These are phyloP conservation scores for Cordyceps pruinosa DNA, from an alignment of 2,329 filamentous ascomycete species.

Conservation along the genomic window DNA sequence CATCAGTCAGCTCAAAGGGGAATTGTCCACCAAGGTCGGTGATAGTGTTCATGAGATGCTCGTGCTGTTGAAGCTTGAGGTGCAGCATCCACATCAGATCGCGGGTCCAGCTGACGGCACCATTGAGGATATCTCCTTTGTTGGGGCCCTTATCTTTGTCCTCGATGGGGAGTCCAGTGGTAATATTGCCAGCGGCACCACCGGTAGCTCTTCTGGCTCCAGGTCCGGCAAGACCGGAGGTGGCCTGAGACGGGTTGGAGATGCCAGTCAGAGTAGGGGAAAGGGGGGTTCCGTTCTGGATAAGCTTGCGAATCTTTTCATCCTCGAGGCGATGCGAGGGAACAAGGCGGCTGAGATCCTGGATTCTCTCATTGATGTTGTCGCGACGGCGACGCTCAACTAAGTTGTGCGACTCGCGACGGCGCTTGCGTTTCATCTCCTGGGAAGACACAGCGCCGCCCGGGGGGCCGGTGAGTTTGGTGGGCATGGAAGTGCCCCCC, in stretches of 20 bases:
- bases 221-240: conserved; percentile 79
- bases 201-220: conserved; percentile 73
- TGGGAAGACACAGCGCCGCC: conserved; percentile 58
- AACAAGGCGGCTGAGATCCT: conserved; percentile 89
- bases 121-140: conserved; percentile 97
- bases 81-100: conserved; percentile 97
- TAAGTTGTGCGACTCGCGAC: conserved; percentile 90
- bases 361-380: conserved; percentile 98
- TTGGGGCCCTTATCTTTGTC: conserved; percentile 98
- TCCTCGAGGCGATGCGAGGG: conserved; percentile 89
- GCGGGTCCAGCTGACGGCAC: conserved; percentile 91
- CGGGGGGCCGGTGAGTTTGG: conserved; percentile 62
- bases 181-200: conserved; percentile 70
- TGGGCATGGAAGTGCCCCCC: conserved; percentile 80
- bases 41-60: conserved; percentile 74
- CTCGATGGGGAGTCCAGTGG: conserved; percentile 84
- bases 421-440: conserved; percentile 85
- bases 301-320: conserved; percentile 92
- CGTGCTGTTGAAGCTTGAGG: conserved; percentile 81
- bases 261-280: conserved; percentile 73
- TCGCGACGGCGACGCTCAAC: conserved; percentile 91
- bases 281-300: conserved; percentile 84
- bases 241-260: conserved; percentile 66
- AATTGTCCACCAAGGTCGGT: conserved; percentile 65
- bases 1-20: conserved; percentile 79